These are phyloP conservation scores for Amaranthus hypochondriacus DNA, from an alignment of 148 eudicot species.

Conservation along the genomic window DNA sequence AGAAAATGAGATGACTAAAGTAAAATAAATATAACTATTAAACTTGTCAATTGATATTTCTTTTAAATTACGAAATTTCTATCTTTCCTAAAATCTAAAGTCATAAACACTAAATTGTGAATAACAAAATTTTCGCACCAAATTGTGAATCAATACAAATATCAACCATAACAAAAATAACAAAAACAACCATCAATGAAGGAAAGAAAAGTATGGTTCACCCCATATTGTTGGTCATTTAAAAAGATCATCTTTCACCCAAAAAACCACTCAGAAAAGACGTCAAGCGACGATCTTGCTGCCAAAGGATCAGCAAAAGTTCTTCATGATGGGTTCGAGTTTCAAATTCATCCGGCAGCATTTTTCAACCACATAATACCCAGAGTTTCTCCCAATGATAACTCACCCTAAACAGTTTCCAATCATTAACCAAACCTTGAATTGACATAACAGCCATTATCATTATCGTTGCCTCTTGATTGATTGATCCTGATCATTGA, in stretches of 20 bases:
- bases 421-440: constrained; percentile 2
- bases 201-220: no score
- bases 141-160: no score
- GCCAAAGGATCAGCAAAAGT: not conserved
- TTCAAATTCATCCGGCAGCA: not conserved
- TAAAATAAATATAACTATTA: no score
- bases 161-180: no score
- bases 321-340: not conserved
- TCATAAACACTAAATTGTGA: no score
- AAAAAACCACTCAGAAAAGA: not conserved
- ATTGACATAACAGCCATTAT: constrained; percentile 9
- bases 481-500: not conserved
- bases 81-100: no score
- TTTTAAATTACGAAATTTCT: no score
- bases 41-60: no score
- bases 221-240: not conserved
- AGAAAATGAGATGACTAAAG: no score
- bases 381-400: not conserved
- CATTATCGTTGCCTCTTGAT: not conserved
- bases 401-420: not conserved
- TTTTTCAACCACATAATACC: not conserved
- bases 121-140: no score
- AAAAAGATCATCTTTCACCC: not conserved
- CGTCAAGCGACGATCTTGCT: not conserved
- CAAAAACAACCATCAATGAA: no score